Evolutionary conservation across 768 basidiomycete genomes (phyloP).

Genomic region (Lyophyllum atratum): DNA sequence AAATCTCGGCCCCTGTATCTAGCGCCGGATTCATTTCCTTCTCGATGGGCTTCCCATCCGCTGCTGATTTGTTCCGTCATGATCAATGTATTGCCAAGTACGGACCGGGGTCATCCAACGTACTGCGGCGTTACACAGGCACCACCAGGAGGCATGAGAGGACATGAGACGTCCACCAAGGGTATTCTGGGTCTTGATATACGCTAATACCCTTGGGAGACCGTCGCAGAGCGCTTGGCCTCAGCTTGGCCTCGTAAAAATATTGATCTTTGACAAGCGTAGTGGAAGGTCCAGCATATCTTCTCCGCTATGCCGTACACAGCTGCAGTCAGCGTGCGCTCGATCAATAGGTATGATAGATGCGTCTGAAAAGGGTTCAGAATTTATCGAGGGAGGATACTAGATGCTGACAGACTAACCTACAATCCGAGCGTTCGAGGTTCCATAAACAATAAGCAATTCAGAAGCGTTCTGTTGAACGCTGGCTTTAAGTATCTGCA

Average conservation of each 20-base stretch:
- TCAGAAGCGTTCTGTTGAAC: too few species aligned
- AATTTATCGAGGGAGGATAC: neutral
- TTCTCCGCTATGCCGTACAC: constrained; percentile 15
- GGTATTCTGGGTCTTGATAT: too few species aligned
- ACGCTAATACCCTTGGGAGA: too few species aligned
- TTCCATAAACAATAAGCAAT: constrained; percentile 12
- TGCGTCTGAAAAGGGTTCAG: neutral
- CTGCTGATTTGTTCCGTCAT: neutral
- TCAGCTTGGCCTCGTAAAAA: too few species aligned
- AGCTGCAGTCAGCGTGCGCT: constrained; percentile 10
- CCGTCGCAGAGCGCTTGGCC: too few species aligned
- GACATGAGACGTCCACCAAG: neutral
- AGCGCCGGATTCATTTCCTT: neutral
- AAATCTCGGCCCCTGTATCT: neutral
- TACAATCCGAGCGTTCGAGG: constrained; percentile 8
- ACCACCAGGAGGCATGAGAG: neutral
- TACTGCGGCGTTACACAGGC: neutral
- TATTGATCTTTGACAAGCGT: too few species aligned
- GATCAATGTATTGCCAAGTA: neutral
- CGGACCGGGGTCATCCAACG: neutral
- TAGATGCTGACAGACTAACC: neutral
- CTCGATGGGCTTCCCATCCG: neutral
- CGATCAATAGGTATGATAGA: constrained; percentile 11
- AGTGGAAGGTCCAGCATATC: too few species aligned
- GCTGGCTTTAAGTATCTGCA: too few species aligned